Evolutionary conservation across 805 yeast species (phyloP).

Genomic region (Metschnikowia lochheadii): DNA sequence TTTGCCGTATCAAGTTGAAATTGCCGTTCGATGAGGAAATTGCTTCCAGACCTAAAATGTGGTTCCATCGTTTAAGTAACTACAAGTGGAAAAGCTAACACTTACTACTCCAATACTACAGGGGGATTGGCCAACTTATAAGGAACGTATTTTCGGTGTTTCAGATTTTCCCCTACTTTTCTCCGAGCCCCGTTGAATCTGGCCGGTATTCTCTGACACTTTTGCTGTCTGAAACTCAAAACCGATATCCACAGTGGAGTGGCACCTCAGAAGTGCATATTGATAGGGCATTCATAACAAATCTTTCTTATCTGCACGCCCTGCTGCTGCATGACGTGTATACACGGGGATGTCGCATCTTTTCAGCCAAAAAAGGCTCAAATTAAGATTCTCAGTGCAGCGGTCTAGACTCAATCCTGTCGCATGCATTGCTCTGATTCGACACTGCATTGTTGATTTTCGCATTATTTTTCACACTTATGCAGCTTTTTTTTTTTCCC

Average conservation of each 20-base stretch:
- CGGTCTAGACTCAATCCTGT: constrained; percentile 8
- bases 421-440: constrained; percentile 3
- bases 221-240: background rate
- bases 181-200: no score
- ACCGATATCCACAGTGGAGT: background rate
- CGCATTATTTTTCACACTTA: constrained; percentile 1
- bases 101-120: no score
- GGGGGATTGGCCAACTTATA: background rate
- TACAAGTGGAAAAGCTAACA: no score
- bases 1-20: no score
- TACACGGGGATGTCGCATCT: background rate
- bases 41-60: no score
- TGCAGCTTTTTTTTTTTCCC: constrained; percentile 1
- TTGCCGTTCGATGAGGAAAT: no score
- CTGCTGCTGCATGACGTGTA: background rate
- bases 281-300: background rate
- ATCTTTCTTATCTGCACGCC: background rate
- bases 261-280: background rate
- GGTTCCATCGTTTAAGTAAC: no score
- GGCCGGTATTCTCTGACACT: background rate
- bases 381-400: constrained; percentile 2
- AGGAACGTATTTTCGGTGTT: no score
- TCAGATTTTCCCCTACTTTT: no score
- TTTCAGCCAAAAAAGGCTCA: constrained; percentile 9
- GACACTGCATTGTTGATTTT: background rate